A percentile compares a stretch with the other conserved stretches of the same genome.
phyloP scores from a whole-genome alignment of 306 rosid species.

The Erythrophleum fordii region DNA sequence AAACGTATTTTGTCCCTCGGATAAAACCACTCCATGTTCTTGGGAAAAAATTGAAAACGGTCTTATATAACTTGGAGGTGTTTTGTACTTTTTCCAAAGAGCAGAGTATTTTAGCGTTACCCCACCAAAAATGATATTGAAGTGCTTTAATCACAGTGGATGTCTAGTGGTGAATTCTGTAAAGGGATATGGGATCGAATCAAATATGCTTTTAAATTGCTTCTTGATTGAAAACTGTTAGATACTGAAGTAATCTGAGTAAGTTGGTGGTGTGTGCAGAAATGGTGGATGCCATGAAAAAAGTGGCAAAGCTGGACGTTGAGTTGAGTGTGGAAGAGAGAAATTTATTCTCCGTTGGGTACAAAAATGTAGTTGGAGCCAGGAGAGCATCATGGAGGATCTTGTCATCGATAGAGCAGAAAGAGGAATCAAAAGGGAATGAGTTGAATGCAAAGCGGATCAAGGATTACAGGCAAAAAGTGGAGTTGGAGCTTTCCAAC shows the following conservation, averaged over 20 bases:
- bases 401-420: constrained; percentile 49
- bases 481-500: constrained; percentile 50
- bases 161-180: background rate
- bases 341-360: constrained; percentile 51
- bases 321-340: constrained; percentile 57
- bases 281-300: constrained; percentile 52
- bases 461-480: constrained; percentile 41
- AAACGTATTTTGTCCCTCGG: background rate
- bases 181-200: background rate
- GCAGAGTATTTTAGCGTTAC: background rate
- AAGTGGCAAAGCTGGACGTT: constrained; percentile 45
- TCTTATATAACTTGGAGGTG: background rate
- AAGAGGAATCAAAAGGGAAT: constrained; percentile 53
- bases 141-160: background rate
- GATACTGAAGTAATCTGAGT: background rate
- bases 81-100: background rate
- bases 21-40: background rate
- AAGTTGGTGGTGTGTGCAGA: constrained; percentile 39
- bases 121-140: no score
- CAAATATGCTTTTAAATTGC: background rate
- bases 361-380: constrained; percentile 53
- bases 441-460: constrained; percentile 43
- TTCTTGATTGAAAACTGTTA: background rate
- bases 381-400: constrained; percentile 56
- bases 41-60: background rate